Base-by-base conservation (phyloP, 768 basidiomycete species). In the Thelephora aurantiotincta region DNA sequence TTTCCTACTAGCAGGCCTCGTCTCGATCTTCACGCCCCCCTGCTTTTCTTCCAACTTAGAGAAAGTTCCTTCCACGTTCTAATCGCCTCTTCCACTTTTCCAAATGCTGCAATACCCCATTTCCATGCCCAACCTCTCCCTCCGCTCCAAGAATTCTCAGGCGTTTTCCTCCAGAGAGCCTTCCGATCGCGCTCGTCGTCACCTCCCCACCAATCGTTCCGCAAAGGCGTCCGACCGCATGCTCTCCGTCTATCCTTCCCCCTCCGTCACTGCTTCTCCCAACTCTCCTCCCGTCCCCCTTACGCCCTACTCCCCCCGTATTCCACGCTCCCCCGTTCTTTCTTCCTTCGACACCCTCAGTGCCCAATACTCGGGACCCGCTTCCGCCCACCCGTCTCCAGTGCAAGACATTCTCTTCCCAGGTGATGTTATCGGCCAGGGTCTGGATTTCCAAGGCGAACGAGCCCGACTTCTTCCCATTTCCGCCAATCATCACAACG, bases 351-450 rank as follows among this genome's bases (percentile, higher is more conserved):
- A 50, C 43, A 52, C 53, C 41, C 56, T 46, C 14, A 35, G 45
- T 43, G 48, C 52, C 22, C 38, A 16, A 14, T 14, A 41, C 22
- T 45, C 45, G n/a, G 52, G 52, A 50, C 47, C 45, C 16, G 45
- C 33, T 26, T 58, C 59, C 14, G 59, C 59, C 30, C 53, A 63
- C 41, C 72, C 73, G 38, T 69, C 67, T 14, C 54, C 63, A 46
- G 55, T 72, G 45, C 72, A 76, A 50, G 78, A 86, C 58, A 76
- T 89, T 49, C 72, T 92, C 46, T 66, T 65, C 26, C 77, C 77
- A 1, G 86, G 86, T 12, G 88, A 91, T 55, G 53, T 78, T 54
- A 75, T 92, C 22, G 84, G 81, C 23, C 70, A 82, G 51, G 85
- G 77, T 38, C 66, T 77, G 48, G 58, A 57, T 19, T 70, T 91